phyloP scores from a whole-genome alignment of 805 yeast species.

The Cyberlindnera maritima region DNA sequence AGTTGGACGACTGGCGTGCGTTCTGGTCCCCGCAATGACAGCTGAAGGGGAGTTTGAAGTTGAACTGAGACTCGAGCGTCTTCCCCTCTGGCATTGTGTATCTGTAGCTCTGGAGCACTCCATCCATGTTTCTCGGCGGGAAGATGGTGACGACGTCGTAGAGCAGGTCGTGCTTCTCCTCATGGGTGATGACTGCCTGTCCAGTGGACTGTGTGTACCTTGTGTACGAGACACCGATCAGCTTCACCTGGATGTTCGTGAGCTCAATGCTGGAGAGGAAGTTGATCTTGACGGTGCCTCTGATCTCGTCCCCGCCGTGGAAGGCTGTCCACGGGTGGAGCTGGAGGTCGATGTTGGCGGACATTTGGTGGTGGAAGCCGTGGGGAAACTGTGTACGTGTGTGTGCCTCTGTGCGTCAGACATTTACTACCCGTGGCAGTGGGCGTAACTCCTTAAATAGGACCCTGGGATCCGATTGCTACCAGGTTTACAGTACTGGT shows the following conservation, averaged over 20 bases:
- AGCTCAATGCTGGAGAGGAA: neutral
- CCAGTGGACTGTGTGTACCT: neutral
- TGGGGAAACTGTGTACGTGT: too few relatives aligned
- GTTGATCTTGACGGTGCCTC: conserved; percentile 7
- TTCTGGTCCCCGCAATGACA: conserved; percentile 5
- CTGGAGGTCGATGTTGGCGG: neutral
- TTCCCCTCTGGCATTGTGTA: conserved; percentile 4
- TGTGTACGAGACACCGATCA: conserved; percentile 4
- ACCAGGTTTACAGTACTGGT: too few relatives aligned
- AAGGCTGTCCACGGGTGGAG: conserved; percentile 6
- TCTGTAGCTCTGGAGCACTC: neutral
- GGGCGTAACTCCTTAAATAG: too few relatives aligned
- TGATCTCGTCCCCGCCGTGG: conserved; percentile 6
- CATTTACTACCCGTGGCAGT: too few relatives aligned
- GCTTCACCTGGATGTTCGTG: conserved; percentile 8
- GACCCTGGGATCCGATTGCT: too few relatives aligned
- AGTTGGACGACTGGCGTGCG: conserved; percentile 2
- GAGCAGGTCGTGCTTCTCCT: conserved; percentile 6
- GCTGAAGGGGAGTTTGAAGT: conserved; percentile 6
- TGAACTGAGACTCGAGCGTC: conserved; percentile 5
- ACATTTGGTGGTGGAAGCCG: neutral
- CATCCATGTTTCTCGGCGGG: conserved; percentile 4
- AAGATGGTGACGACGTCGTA: conserved; percentile 8
- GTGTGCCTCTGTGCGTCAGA: too few relatives aligned
- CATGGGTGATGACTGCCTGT: neutral